These are phyloP conservation scores for Atkinsonella texensis DNA, from an alignment of 2,329 filamentous ascomycete species.

Conservation along the genomic window DNA sequence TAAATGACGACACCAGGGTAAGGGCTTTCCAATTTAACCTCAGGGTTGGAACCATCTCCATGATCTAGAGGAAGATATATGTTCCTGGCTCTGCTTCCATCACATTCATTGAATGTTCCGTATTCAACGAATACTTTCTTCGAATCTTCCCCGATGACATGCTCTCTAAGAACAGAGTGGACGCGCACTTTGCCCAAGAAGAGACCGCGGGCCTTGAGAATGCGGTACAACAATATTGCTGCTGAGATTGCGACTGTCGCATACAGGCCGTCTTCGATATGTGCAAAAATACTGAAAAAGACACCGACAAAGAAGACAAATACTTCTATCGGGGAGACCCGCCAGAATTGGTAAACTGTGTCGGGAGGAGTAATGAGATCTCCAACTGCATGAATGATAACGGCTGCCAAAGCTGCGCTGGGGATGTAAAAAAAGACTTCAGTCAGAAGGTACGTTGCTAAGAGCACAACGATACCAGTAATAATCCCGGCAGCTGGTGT, in stretches of 20 bases:
- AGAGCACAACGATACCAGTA: slow-evolving; percentile 70
- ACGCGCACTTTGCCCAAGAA: slow-evolving; percentile 61
- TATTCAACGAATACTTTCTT: slow-evolving; percentile 37
- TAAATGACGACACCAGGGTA: slow-evolving; percentile 94
- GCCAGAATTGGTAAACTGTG: slow-evolving; percentile 91
- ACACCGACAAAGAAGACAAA: slow-evolving; percentile 91
- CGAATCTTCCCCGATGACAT: slow-evolving; percentile 52
- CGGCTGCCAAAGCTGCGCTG: slow-evolving; percentile 63
- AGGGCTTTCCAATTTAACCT: slow-evolving; percentile 65
- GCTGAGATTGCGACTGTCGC: slow-evolving; percentile 67
- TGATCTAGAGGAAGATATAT: slow-evolving; percentile 82
- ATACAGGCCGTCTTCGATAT: slow-evolving; percentile 90
- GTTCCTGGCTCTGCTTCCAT: slow-evolving; percentile 49
- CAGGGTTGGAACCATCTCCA: slow-evolving; percentile 81
- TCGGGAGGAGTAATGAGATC: slow-evolving; percentile 87
- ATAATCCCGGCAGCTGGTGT: slow-evolving; percentile 86
- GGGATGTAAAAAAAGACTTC: slow-evolving; percentile 93
- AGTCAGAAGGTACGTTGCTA: slow-evolving; percentile 82
- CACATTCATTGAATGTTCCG: slow-evolving; percentile 38
- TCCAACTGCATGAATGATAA: slow-evolving; percentile 92
- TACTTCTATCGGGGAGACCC: slow-evolving; percentile 79
- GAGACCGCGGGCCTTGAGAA: slow-evolving; percentile 68
- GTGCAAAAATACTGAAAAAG: slow-evolving; percentile 74
- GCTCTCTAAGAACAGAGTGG: slow-evolving; percentile 71
- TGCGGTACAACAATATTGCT: slow-evolving; percentile 69